Evolutionary conservation across 2,329 filamentous ascomycete genomes (phyloP), one percentile per base, ranked within the genome.

Genomic region (Alternaria arbusti): DNA sequence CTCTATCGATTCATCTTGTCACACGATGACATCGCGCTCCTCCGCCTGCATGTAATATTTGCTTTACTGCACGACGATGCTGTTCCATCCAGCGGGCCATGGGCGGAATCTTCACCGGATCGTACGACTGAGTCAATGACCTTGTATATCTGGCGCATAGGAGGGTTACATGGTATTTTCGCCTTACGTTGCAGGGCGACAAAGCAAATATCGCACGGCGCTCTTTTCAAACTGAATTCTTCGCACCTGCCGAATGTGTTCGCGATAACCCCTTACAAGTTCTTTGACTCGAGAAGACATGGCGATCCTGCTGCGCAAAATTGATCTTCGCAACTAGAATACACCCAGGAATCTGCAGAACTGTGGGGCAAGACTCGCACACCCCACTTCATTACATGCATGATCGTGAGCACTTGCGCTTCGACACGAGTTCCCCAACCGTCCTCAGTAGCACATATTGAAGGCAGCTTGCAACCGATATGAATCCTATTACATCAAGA

Each of bases 141-240:
- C 36, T 46, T 56, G 54, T 32, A 45, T 17, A 46, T 32, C 25
- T n/a, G 9, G 43, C 23, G 40, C 52, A 20, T 36, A 36, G 5
- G 10, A 25, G 6, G 40, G 52, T 15, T 30, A 43, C 15, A 30
- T 55, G 17, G 17, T 44, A n/a, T 30, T 45, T 22, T 28, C 40
- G 52, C 52, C 40, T 46, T 30, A 12, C 20, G 28, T 51, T 6
- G 28, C 40, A 26, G 54, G 30, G 23, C 22, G n/a, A 28, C 17
- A 17, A 46, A 46, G 13, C 23, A 46, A 15, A 12, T 28, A 47
- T 59, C 26, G 57, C 46, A 64, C 70, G 17, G 61, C 66, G 67
- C 36, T 68, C 65, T 65, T 23, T 9, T 52, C 20, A 32, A 28
- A 54, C 51, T 17, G 20, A 52, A 13, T 9, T 23, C 67, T 65